Evolutionary conservation across 306 rosid genomes (phyloP).

Genomic region (Sicyos edulis): DNA sequence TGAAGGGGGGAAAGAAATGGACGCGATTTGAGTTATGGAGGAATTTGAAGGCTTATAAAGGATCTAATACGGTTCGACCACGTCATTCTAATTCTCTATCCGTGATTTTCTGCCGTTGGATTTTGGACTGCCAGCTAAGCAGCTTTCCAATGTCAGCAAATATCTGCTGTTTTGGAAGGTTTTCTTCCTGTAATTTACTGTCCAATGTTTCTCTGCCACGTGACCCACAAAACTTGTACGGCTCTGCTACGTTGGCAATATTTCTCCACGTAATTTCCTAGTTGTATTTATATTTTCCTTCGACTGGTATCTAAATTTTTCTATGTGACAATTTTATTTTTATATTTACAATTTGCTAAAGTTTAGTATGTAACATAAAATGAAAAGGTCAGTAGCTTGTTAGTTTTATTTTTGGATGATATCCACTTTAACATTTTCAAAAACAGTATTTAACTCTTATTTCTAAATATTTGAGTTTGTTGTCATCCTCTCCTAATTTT

Average conservation of each 20-base stretch:
- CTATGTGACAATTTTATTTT: no score
- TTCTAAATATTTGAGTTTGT: no score
- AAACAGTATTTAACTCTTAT: no score
- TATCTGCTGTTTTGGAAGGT: slow-evolving; percentile 15
- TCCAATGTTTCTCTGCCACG: not conserved
- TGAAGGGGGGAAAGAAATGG: not conserved
- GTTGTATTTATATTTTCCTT: not conserved
- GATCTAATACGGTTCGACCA: not conserved
- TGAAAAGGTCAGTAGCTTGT: no score
- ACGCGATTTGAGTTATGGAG: not conserved
- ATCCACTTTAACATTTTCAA: no score
- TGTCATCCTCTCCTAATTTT: no score
- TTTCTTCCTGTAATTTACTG: not conserved
- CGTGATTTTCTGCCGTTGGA: not conserved
- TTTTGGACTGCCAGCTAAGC: slow-evolving; percentile 20
- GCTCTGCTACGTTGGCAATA: not conserved
- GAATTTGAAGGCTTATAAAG: slow-evolving; percentile 5
- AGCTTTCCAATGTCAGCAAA: slow-evolving; percentile 11
- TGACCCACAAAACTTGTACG: not conserved
- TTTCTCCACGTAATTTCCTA: slow-evolving; percentile 10
- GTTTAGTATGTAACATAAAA: no score
- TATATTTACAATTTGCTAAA: no score
- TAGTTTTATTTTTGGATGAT: no score
- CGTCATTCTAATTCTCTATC: slow-evolving; percentile 8
- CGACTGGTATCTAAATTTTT: no score